Evolutionary conservation across 306 rosid genomes (phyloP).

Genomic region (Benincasa hispida): DNA sequence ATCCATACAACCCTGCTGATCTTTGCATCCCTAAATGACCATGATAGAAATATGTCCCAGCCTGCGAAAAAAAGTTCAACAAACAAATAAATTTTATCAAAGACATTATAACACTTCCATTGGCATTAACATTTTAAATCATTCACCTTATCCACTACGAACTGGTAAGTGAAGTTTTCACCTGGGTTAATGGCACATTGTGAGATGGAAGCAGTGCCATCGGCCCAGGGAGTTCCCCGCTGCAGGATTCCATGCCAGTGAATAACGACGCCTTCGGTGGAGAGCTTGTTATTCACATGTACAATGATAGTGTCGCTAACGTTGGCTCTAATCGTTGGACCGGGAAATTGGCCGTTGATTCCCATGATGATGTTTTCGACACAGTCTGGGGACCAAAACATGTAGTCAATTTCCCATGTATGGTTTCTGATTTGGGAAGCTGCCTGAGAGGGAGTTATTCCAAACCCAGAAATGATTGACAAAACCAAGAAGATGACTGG

Average conservation of each 20-base stretch:
- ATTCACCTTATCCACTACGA: slow-evolving; percentile 52
- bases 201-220: slow-evolving; percentile 77
- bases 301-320: slow-evolving; percentile 49
- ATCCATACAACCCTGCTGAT: slow-evolving; percentile 79
- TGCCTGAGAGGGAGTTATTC: neutral
- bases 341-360: slow-evolving; percentile 74
- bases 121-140: neutral
- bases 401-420: slow-evolving; percentile 49
- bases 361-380: slow-evolving; percentile 54
- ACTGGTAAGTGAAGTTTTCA: slow-evolving; percentile 48
- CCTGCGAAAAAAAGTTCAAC: slow-evolving; percentile 15
- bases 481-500: neutral
- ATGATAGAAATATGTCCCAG: slow-evolving; percentile 83
- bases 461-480: neutral
- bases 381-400: slow-evolving; percentile 39
- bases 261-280: slow-evolving; percentile 70
- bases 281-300: slow-evolving; percentile 51
- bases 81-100: too few species aligned
- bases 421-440: slow-evolving; percentile 13
- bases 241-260: slow-evolving; percentile 82
- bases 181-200: slow-evolving; percentile 84
- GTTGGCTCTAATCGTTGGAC: slow-evolving; percentile 57
- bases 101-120: too few species aligned
- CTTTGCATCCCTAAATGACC: slow-evolving; percentile 88
- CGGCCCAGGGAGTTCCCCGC: slow-evolving; percentile 79